Evolutionary conservation across 495 filamentous ascomycete species (phyloP), one percentile per base, ranked within the genome.

Genomic region (Neurospora sp.): DNA sequence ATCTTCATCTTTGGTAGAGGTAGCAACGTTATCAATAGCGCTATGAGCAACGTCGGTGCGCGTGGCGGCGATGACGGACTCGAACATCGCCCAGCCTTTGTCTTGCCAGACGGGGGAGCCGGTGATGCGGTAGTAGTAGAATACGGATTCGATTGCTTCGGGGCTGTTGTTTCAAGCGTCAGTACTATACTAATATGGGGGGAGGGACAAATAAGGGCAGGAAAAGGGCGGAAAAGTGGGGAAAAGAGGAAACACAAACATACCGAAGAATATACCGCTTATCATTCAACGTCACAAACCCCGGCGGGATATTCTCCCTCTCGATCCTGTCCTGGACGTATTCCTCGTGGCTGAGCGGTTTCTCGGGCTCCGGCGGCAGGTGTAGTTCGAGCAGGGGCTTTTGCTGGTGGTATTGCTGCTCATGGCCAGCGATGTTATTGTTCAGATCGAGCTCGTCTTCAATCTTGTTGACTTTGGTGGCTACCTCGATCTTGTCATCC

Each of bases 61-160:
- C 14, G 93, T 95, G 74, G 90, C 82, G 73, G 86, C 85, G 39
- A 90, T 83, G 75, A 97, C 87, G 10, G 93, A 87, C 78, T 91
- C 82, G 79, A 94, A 97, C 94, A 97, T 97, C 89, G 87, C 94
- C 94, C 94, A 97, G 23, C 94, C 94, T 76, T 92, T 92, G 72
- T 92, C 89, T 72, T 93, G 93, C 93, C 93, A 97, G 69, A 83
- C 80, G 0, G 86, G 80, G 72, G 96, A 92, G 71, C 93, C 94
- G 0, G 94, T 97, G 75, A 96, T 90, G 78, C 94, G 92, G 85
- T 92, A 97, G 92, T 97, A 93, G 85, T 96, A 94, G 87, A 93
- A 97, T 16, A 97, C 93, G 2, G 93, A 96, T 80, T 97, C 94
- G 76, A 97, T 97, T 4, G 94, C 94, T 85, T 97, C 94, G 62